Base-by-base conservation (phyloP, 2,329 filamentous ascomycete species). In the Scedosporium boydii region DNA sequence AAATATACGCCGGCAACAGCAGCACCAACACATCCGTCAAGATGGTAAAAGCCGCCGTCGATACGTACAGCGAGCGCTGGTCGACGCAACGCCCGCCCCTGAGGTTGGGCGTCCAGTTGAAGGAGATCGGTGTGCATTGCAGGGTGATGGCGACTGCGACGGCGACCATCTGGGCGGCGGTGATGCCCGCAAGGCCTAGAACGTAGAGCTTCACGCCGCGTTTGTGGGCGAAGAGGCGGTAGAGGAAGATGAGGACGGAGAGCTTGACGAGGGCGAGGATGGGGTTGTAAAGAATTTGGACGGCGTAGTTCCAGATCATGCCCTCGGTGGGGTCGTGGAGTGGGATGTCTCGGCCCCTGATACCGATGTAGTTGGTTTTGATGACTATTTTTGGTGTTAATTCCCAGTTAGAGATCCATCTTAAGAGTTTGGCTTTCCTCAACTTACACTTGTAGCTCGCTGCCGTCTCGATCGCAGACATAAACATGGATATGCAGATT, bases 241-340 rank as follows among this genome's bases (percentile, higher is more conserved):
- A 70, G n/a, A 79, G 70, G 63, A 79, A 78, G n/a, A 80, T 64
- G 3, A 80, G 71, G 18, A 79, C 70, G 0, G 78, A 80, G 1
- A 73, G 72, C 66, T 80, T 80, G 62, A 79, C 73, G 9, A 80
- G 70, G 3, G 76, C 75, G 2, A 80, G 66, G 55, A 79, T 75
- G 0, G 78, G 77, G 60, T 78, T 80, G 69, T 80, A 80, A 2
- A 77, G 67, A 38, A 66, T 67, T 53, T 78, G 73, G 42, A 74
- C 73, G 18, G 73, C 66, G 51, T 73, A 78, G 66, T 72, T 73
- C 71, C 71, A 76, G 63, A 69, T 66, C 62, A 69, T 65, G 14
- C 65, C 69, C 1, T 65, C 21, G 55, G 56, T 61, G 7, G 63
- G 59, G 29, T 63, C 55, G 48, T 65, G 55, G 2, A 58, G 3